phyloP scores from a whole-genome alignment of 202 grass and related monocot genomes.

The Hordeum pubiflorum region DNA sequence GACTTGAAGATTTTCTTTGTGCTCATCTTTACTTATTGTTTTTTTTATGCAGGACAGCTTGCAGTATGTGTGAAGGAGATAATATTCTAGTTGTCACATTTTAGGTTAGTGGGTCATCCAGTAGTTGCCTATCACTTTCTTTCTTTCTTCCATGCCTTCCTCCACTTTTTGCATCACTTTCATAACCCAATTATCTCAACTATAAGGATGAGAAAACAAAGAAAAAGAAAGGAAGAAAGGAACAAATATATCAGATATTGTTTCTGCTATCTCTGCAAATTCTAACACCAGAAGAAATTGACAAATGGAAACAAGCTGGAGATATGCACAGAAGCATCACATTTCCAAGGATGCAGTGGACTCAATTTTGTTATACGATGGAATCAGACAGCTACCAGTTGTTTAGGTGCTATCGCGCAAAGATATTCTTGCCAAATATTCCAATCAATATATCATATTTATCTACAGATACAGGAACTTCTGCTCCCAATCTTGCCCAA shows the following conservation, averaged over 20 bases:
- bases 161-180: constrained; percentile 60
- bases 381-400: constrained; percentile 9
- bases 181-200: constrained; percentile 46
- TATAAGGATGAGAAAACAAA: constrained; percentile 40
- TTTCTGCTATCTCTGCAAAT: constrained; percentile 21
- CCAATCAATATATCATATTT: constrained; percentile 37
- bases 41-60: constrained; percentile 34
- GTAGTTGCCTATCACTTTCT: constrained; percentile 45
- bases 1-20: constrained; percentile 13
- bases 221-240: constrained; percentile 11
- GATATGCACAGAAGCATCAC: constrained; percentile 12
- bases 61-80: constrained; percentile 28
- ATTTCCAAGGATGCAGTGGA: constrained; percentile 16
- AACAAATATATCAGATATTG: neutral
- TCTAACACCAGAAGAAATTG: constrained; percentile 17
- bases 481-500: constrained; percentile 13
- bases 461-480: constrained; percentile 32
- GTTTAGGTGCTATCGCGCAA: constrained; percentile 18
- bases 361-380: constrained; percentile 8
- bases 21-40: constrained; percentile 20
- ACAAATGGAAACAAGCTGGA: constrained; percentile 6
- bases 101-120: constrained; percentile 44
- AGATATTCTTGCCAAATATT: constrained; percentile 18
- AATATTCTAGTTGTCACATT: constrained; percentile 29
- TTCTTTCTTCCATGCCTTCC: constrained; percentile 33